Percentiles rank a stretch among this genome's conserved stretches.
Conservation (phyloP, 371 early-diverging fungal species). For the Globomyces sp. region DNA sequence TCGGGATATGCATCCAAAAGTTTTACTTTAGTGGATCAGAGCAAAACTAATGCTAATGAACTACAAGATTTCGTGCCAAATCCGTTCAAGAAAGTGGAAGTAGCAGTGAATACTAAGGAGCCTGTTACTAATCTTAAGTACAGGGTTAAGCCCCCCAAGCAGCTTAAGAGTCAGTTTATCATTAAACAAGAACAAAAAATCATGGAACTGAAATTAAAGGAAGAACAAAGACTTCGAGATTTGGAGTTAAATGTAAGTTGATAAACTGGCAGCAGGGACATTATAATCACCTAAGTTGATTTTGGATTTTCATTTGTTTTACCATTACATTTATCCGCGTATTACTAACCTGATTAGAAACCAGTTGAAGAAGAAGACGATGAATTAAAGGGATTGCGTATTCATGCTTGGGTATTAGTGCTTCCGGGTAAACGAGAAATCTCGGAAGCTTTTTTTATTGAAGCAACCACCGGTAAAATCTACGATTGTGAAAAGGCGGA, state of each 20-base stretch:
- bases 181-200: constrained; percentile 44
- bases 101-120: neutral
- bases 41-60: constrained; percentile 29
- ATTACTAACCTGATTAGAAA: neutral
- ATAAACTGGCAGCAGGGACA: neutral
- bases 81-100: neutral
- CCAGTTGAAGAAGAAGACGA: constrained; percentile 42
- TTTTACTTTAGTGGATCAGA: constrained; percentile 51
- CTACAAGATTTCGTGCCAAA: neutral
- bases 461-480: constrained; percentile 50
- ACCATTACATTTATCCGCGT: too few relatives aligned
- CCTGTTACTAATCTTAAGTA: constrained; percentile 27
- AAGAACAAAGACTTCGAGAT: constrained; percentile 4
- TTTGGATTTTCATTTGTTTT: too few relatives aligned
- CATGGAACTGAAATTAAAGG: constrained; percentile 3
- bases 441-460: constrained; percentile 56
- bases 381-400: constrained; percentile 49
- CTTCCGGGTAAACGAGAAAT: constrained; percentile 55
- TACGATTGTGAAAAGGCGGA: constrained; percentile 44
- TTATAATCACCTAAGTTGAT: neutral
- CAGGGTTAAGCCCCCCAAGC: constrained; percentile 42
- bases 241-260: constrained; percentile 6
- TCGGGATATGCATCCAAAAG: constrained; percentile 49
- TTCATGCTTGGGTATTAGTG: constrained; percentile 57
- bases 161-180: constrained; percentile 43